Base-by-base conservation (phyloP, 345 rosid genomes). In the Salix dunnii region DNA sequence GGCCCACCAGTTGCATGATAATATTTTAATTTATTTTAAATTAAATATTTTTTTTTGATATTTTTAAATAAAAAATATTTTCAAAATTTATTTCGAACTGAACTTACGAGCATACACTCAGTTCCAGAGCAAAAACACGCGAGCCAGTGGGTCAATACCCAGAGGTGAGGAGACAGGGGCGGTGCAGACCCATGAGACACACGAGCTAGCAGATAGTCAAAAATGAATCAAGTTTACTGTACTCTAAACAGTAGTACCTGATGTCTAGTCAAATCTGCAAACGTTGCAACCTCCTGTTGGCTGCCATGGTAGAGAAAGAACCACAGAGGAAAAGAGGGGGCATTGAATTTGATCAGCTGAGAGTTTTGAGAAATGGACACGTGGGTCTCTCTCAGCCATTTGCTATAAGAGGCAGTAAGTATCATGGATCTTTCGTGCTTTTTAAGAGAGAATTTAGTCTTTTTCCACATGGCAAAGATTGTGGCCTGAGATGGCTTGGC, bases 401-500 rank as follows among this genome's bases (percentile, higher is more conserved):
- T 67, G 55, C 5, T 75, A 35, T 6, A 23, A 18, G 11, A 8
- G 63, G 14, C 3, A 3, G 28, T 1, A 58, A 3, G 28, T 1
- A 58, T 6, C 58, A 18, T 18, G 58, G 27, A 58, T 3, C 25
- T 23, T 23, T 10, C 14, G 6, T 58, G 17, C 18, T 46, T 46
- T 23, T 21, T 1, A n/a, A 2, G 63, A 23, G 63, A 3, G 9
- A 9, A 16, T 18, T 40, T 6, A 27, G 25, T 0, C 8, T 11
- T 23, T 25, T 12, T 4, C 36, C 69, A 21, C 55, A 49, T 73
- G 75, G 67, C 51, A 20, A 0, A 63, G 0, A 10, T 16, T 64
- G 33, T 74, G 77, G 77, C 25, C 43, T 46, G 70, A 31, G 70
- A 64, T 74, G 33, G 77, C 38, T 31, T 43, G 77, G 16, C 77